Percentiles rank a stretch among this genome's conserved stretches.
Evolutionary conservation across 2,329 filamentous ascomycete genomes (phyloP).

Genomic region (Septoria petroselini): DNA sequence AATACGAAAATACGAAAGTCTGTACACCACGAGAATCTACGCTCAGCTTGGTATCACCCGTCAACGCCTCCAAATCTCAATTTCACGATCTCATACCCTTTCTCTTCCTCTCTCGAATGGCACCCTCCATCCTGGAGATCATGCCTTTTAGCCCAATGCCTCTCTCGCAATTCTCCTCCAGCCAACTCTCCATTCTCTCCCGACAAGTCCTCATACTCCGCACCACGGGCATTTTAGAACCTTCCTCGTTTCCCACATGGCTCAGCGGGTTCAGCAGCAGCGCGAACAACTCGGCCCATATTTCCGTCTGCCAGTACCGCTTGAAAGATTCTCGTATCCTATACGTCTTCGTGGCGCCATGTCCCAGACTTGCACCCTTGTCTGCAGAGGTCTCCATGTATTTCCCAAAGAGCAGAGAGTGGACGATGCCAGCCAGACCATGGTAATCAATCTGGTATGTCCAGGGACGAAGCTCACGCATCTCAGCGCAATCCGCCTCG

Average conservation of each 20-base stretch:
- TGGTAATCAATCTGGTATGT: slow-evolving; percentile 98
- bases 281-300: slow-evolving; percentile 82
- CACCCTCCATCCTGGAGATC: slow-evolving; percentile 62
- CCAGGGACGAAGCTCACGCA: slow-evolving; percentile 91
- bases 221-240: slow-evolving; percentile 67
- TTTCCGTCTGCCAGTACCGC: slow-evolving; percentile 92
- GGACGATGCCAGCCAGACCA: slow-evolving; percentile 81
- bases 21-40: no score
- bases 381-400: slow-evolving; percentile 76
- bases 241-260: slow-evolving; percentile 64
- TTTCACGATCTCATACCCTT: slow-evolving; percentile 24
- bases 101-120: slow-evolving; percentile 54
- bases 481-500: slow-evolving; percentile 87
- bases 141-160: slow-evolving; percentile 60
- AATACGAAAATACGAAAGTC: no score
- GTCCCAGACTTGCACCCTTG: slow-evolving; percentile 47
- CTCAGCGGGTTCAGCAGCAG: slow-evolving; percentile 77
- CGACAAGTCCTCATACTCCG: slow-evolving; percentile 66
- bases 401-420: slow-evolving; percentile 86
- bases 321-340: slow-evolving; percentile 79
- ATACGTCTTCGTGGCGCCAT: slow-evolving; percentile 64
- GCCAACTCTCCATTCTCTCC: slow-evolving; percentile 78
- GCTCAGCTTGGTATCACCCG: no score
- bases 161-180: slow-evolving; percentile 77
- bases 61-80: no score